Evolutionary conservation across 2,329 filamentous ascomycete genomes (phyloP), one percentile per base, ranked within the genome.

Genomic region (Fusarium zealandicum): DNA sequence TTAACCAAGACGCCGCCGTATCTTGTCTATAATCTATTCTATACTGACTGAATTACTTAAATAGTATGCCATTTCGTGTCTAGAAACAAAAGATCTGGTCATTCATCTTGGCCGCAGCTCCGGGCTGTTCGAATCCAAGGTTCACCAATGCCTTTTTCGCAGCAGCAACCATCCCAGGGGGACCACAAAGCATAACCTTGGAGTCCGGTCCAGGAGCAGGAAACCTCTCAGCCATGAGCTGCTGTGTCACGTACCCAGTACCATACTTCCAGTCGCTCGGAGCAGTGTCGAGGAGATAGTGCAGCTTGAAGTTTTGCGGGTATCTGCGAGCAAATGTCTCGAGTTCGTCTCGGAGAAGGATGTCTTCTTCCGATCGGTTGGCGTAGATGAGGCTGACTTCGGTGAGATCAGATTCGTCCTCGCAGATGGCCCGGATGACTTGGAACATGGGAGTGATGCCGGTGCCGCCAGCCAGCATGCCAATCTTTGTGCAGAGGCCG

Each of bases 341-440:
- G 1, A 88, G 77, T 63, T 87, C 77, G 1, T 75, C 58, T 0
- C 82, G 73, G 13, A 88, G 70, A 7, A 89, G 68, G 48, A 89
- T 88, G 57, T 88, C 86, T 2, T 75, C 75, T 59, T 86, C 83
- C 1, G 75, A 76, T 2, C 79, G 75, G 69, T 86, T 88, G 25
- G 82, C 85, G 54, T 86, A 87, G 25, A 88, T 69, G 5, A 88
- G 72, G 37, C 74, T 80, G 35, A 87, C 69, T 57, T 82, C 70
- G 0, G 86, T 88, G 1, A 73, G 75, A 56, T 88, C 86, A 6
- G 70, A 72, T n/a, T 79, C 74, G 47, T 87, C 81, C 64, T 87
- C 84, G 63, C 83, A 85, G 50, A 88, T 85, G 36, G 83, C 83
- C 4, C 84, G 80, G 64, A 88, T 86, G 6, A 88, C 70, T 65